Evolutionary conservation across 805 yeast genomes (phyloP).

Genomic region (Yarrowia alimentaria): DNA sequence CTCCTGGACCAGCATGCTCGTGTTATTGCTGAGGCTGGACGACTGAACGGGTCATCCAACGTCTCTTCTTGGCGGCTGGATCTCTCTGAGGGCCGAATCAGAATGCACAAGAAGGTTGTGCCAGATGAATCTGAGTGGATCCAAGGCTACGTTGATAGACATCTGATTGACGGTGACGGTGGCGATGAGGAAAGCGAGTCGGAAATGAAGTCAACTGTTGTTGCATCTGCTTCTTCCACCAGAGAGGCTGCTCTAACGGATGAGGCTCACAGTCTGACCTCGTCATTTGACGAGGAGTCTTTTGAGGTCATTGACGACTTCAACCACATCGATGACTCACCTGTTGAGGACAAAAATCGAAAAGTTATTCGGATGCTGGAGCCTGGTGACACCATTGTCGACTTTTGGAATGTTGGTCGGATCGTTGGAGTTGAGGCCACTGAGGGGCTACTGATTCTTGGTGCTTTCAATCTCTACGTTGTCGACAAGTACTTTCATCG

Average conservation of each 20-base stretch:
- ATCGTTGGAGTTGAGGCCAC: constrained; percentile 73
- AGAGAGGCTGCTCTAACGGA: neutral
- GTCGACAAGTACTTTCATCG: constrained; percentile 65
- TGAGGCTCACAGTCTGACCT: neutral
- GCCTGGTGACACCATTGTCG: constrained; percentile 68
- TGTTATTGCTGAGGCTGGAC: constrained; percentile 44
- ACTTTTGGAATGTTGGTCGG: constrained; percentile 71
- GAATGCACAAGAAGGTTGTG: constrained; percentile 63
- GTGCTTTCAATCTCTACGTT: constrained; percentile 62
- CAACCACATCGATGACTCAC: constrained; percentile 34
- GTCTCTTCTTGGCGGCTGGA: constrained; percentile 53
- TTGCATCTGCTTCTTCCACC: neutral
- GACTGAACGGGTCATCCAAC: constrained; percentile 30
- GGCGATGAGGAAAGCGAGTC: neutral
- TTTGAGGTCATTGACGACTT: constrained; percentile 35
- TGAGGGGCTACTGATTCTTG: constrained; percentile 73
- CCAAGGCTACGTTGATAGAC: constrained; percentile 14
- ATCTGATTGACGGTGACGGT: constrained; percentile 10
- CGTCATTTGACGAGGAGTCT: constrained; percentile 31
- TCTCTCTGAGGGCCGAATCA: constrained; percentile 63
- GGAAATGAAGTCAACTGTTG: neutral
- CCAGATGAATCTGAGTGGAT: constrained; percentile 47
- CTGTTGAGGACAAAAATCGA: constrained; percentile 62
- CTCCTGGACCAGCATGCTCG: constrained; percentile 50
- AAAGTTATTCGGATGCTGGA: constrained; percentile 67